Evolutionary conservation across 495 filamentous ascomycete species (phyloP), one percentile per base, ranked within the genome.

Genomic region (Friedmanniomyces simplex): DNA sequence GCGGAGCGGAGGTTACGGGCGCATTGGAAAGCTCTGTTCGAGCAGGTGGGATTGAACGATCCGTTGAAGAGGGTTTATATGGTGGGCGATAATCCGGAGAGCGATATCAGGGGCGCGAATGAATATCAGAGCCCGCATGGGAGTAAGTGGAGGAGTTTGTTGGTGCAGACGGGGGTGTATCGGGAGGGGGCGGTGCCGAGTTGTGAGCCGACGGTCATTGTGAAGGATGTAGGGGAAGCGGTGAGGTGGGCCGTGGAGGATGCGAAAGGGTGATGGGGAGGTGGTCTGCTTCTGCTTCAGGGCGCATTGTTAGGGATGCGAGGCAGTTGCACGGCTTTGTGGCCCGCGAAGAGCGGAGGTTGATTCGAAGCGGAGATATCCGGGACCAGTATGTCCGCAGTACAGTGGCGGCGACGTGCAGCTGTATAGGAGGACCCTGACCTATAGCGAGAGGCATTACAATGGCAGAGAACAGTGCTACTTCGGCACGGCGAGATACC

Each of bases 61-160:
- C 72, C 72, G 16, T 66, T 95, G 57, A 69, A 72, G 63, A 78
- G 74, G 14, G 87, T 99, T 5, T 97, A 94, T 65, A 96, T 97
- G 91, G 78, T 99, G n/a, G 93, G 93, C 0, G 93, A 99, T 63
- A 99, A 97, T 62, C 91, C 93, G 0, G 88, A 88, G 66, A 87
- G 82, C 28, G 93, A 99, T 70, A 94, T 99, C 57, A 72, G 77
- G 13, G 93, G 94, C n/a, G 91, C 87, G 24, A 97, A 96, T 64
- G 75, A 74, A 30, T 93, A 85, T 68, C 64, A 66, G 13, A 89
- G 85, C 58, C 69, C 74, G 10, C 60, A 72, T 42, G 84, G 84
- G 7, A 89, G 82, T 22, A 70, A 80, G 64, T 99, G 93, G 93
- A 67, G 76, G 20, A 87, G 84, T 36, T 76, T 95, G 14, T 72